Evolutionary conservation across 129 eudicot genomes (phyloP), one percentile per base, ranked within the genome.

Genomic region (Scalesia atractyloides): DNA sequence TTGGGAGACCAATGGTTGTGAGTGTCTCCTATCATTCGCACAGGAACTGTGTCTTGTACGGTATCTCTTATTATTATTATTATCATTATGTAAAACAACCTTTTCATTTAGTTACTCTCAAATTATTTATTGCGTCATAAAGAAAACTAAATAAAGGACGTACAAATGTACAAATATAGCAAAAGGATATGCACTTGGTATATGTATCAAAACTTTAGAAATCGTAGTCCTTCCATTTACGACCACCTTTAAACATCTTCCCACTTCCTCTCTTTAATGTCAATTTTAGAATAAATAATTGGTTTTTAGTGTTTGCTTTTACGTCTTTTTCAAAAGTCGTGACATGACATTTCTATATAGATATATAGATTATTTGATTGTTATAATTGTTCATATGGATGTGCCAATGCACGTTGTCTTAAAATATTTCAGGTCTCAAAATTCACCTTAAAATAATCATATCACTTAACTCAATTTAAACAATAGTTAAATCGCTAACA

Each of bases 181-280:
- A 59, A 59, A 60, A 41, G 34, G 66, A 60, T 19, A 60, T 60
- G 44, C 44, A 60, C 19, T 30, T 5, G 19, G 7, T 60, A 30
- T 30, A 60, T 13, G 44, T 60, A 56, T 14, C 3, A 14, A 30
- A 60, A 58, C 64, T 58, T 58, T 58, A 52, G 9, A 22, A 60
- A 37, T 60, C 66, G 66, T 30, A 60, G 66, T 30, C 66, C 66
- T 60, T 60, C 44, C 19, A 1, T 11, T 60, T 60, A 30, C 66
- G 66, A 30, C 43, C 43, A 60, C 30, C 44, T 60, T 30, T 14
- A 60, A 26, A 33, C 44, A 60, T 6, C 66, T 26, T 60, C 13
- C 39, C 39, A 58, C 39, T 60, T 60, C 43, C 44, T 30, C 66
- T 60, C 44, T 60, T 26, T 26, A 30, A 30, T 19, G 43, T 60